These are phyloP conservation scores for Emericellopsis cladophorae DNA, from an alignment of 2,329 filamentous ascomycete species.

Conservation along the genomic window DNA sequence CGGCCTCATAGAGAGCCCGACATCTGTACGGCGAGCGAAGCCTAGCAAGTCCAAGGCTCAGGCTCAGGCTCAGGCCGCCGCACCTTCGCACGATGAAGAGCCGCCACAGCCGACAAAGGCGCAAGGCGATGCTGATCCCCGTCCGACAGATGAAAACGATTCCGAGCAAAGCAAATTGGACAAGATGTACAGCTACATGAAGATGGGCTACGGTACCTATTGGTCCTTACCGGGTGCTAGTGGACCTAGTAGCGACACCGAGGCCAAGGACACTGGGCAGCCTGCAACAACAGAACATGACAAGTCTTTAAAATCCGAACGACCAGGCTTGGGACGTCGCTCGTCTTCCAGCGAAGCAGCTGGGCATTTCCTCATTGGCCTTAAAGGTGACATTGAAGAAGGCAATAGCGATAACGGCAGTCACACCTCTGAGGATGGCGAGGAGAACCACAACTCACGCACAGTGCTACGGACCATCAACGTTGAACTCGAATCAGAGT, in stretches of 20 bases:
- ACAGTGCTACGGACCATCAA: constrained; percentile 54
- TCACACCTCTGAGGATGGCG: constrained; percentile 16
- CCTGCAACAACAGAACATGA: constrained; percentile 5
- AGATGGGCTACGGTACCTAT: constrained; percentile 54
- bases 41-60: constrained; percentile 13
- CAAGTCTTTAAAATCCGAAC: constrained; percentile 4
- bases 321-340: constrained; percentile 1
- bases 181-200: constrained; percentile 51
- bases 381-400: constrained; percentile 51
- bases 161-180: constrained; percentile 30
- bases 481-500: constrained; percentile 43
- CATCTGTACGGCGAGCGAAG: constrained; percentile 42
- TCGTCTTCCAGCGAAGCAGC: constrained; percentile 14
- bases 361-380: constrained; percentile 52
- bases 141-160: constrained; percentile 3
- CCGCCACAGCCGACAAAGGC: not conserved
- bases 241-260: constrained; percentile 6
- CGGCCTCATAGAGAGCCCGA: constrained; percentile 69
- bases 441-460: constrained; percentile 30
- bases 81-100: not conserved
- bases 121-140: not conserved
- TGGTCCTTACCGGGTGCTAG: constrained; percentile 33
- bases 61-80: not conserved
- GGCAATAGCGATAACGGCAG: constrained; percentile 17
- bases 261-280: constrained; percentile 4